These are phyloP conservation scores for Stentor roeselii DNA, from an alignment of 73 alveolate genomes.

Conservation along the genomic window DNA sequence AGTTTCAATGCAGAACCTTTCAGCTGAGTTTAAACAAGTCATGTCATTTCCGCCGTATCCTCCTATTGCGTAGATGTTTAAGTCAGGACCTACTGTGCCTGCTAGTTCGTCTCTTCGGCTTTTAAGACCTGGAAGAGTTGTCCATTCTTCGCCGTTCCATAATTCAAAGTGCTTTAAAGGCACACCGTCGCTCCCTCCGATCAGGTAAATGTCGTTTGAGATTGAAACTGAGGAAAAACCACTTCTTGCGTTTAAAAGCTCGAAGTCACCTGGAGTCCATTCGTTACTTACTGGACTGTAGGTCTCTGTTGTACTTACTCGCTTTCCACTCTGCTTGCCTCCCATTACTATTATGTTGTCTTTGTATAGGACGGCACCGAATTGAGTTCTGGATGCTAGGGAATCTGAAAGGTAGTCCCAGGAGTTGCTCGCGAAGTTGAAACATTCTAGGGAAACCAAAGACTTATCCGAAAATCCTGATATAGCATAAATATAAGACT, in stretches of 20 bases:
- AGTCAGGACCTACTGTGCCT: conserved; percentile 63
- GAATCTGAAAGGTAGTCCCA: not conserved
- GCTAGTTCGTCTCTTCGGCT: conserved; percentile 79
- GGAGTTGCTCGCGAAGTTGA: not conserved
- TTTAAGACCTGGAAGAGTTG: conserved; percentile 57
- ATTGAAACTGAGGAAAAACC: conserved; percentile 71
- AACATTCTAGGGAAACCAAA: not conserved
- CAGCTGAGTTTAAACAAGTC: conserved; percentile 76
- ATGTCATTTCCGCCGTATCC: conserved; percentile 81
- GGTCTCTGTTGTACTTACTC: conserved; percentile 59
- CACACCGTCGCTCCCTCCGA: conserved; percentile 87
- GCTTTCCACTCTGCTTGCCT: conserved; percentile 70
- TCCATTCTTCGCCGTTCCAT: conserved; percentile 65
- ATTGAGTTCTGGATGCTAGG: conserved; percentile 48
- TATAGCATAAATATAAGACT: conserved; percentile 12
- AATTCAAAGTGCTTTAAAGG: conserved; percentile 57
- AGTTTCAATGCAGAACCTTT: conserved; percentile 65
- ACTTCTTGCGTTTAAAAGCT: conserved; percentile 60
- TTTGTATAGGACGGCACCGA: conserved; percentile 45
- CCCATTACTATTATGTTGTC: conserved; percentile 67
- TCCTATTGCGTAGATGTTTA: conserved; percentile 74
- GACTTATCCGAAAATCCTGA: conserved; percentile 26
- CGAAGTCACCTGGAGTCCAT: conserved; percentile 35
- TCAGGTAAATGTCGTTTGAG: conserved; percentile 44
- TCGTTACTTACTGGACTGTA: conserved; percentile 50